Evolutionary conservation across 2,329 filamentous ascomycete species (phyloP), one percentile per base, ranked within the genome.

Genomic region (Aaosphaeria pasadenensis): DNA sequence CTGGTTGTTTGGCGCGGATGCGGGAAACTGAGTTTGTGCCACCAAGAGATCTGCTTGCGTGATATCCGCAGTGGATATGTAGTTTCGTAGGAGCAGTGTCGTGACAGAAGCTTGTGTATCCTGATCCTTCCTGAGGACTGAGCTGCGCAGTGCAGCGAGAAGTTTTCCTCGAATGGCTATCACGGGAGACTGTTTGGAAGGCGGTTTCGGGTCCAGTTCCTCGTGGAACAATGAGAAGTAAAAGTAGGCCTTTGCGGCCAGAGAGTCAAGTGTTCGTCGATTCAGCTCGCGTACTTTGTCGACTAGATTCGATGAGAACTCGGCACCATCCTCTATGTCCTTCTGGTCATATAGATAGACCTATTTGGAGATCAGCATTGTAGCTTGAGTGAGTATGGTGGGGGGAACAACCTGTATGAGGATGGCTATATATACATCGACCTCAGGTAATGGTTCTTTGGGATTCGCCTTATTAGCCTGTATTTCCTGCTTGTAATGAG

Each of bases 91-190:
- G 45, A 99, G 81, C 48, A 99, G 80, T 11, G 95, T 95, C 58
- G 95, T 97, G 59, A 97, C 90, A 1, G 92, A 90, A 30, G 94
- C 90, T 75, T 97, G 92, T n/a, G 89, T 96, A 64, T 99, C 94
- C 56, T 91, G 85, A 71, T 99, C 94, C 77, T 97, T 97, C 61
- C 94, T 87, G 55, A 99, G 80, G 30, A 97, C 94, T n/a, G 94
- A 89, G 41, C 92, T 97, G 64, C 94, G 85, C 50, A 99, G 84
- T 13, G 91, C 92, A 46, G 89, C 85, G 47, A 99, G 84, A 44
- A 99, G 82, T 54, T 85, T 87, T 47, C 91, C 89, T 50, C 94
- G 87, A 64, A 96, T 91, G 38, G 86, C 81, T 52, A 96, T 88
- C 57, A 96, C 84, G 4, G 91, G 87, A 5, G 91, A 95, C 63